Evolutionary conservation across 2,329 filamentous ascomycete species (phyloP), one percentile per base, ranked within the genome.

Genomic region (Cercospora brassicicola): DNA sequence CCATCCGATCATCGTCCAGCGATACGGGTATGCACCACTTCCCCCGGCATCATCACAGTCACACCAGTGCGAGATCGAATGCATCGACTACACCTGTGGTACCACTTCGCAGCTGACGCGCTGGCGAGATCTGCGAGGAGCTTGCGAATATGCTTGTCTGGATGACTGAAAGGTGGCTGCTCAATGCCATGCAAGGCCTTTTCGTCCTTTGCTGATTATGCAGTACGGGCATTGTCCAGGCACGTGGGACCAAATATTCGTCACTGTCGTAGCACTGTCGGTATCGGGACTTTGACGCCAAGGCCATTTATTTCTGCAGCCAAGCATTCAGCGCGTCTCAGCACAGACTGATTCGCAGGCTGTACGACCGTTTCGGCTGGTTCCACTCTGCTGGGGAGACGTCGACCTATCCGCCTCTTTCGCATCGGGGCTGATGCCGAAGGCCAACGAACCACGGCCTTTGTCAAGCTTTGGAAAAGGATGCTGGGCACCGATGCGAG

Each of bases 181-280:
- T 62, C 39, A 55, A 59, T 61, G 30, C 62, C 30, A 64, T 63
- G 51, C 31, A 64, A 64, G 33, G 62, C 13, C 6, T 36, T 59
- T 33, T 59, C 15, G 28, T 13, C 51, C 31, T 56, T 8, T 39
- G 20, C 4, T 18, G 8, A 51, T n/a, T 65, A 61, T 69, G 67
- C 67, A 65, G 31, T 59, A 36, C 67, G 67, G 66, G 59, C 67
- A 69, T 69, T 67, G 67, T 69, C 62, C 67, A 65, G 65, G 48
- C 67, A 67, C 64, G 67, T 62, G 67, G 48, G 18, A 23, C 26
- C 42, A 55, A 30, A 28, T n/a, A 15, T 55, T 55, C 51, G 10
- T 55, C 28, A n/a, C 39, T 33, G 42, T 48, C 33, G 33, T 64
- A 53, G n/a, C 30, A 64, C 62, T 18, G 33, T 64, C 51, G 62